These are phyloP conservation scores for Anastatica hierochuntica DNA, from an alignment of 345 rosid genomes.

Conservation along the genomic window DNA sequence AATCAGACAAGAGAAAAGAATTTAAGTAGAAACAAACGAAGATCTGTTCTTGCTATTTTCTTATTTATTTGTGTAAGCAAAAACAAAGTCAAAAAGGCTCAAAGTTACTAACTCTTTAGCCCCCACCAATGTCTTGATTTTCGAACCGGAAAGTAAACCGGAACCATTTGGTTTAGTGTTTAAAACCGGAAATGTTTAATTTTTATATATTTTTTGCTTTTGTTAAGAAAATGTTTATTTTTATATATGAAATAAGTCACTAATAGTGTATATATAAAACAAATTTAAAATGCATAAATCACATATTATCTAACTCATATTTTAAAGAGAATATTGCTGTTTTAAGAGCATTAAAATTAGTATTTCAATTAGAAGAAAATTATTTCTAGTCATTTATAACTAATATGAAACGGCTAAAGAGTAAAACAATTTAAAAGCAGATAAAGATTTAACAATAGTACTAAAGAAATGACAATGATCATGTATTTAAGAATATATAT, in stretches of 20 bases:
- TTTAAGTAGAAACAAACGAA: slow-evolving; percentile 19
- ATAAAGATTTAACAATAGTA: slow-evolving; percentile 5
- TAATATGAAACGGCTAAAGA: slow-evolving; percentile 1
- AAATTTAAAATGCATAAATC: too few relatives aligned
- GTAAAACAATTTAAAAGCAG: too few relatives aligned
- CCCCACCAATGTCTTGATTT: too few relatives aligned
- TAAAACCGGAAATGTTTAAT: too few relatives aligned
- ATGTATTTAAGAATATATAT: too few relatives aligned
- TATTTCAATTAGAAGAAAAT: not conserved
- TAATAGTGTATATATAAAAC: too few relatives aligned
- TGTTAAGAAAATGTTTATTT: too few relatives aligned
- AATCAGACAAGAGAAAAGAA: slow-evolving; percentile 32
- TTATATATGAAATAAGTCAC: too few relatives aligned
- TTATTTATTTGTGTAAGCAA: slow-evolving; percentile 10
- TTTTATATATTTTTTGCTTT: too few relatives aligned
- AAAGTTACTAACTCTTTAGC: slow-evolving; percentile 20
- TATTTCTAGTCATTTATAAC: not conserved
- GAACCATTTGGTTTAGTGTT: too few relatives aligned
- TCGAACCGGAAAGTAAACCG: too few relatives aligned
- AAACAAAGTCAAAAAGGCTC: slow-evolving; percentile 29
- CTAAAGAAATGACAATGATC: not conserved
- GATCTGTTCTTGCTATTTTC: slow-evolving; percentile 23
- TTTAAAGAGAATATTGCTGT: not conserved
- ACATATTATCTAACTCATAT: too few relatives aligned
- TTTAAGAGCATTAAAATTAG: not conserved